Conservation (phyloP, 2,329 filamentous ascomycete species). For the Fusarium tupiense region DNA sequence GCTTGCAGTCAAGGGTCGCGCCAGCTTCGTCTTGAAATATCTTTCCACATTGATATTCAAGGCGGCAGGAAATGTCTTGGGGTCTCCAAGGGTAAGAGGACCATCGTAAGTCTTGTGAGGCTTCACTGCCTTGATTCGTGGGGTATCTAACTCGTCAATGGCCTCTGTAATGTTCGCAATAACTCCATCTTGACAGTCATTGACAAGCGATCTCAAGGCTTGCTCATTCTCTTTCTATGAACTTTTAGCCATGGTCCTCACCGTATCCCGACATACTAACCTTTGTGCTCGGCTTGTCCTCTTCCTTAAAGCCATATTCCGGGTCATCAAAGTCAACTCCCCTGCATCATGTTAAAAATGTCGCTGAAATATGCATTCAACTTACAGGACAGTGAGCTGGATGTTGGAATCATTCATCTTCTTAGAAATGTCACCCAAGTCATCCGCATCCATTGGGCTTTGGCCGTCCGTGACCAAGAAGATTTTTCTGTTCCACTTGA, state of each 20-base stretch:
- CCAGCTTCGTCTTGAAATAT: constrained; percentile 86
- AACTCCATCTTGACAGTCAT: constrained; percentile 72
- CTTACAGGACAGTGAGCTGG: constrained; percentile 80
- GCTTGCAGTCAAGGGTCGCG: constrained; percentile 78
- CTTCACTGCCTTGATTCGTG: constrained; percentile 78
- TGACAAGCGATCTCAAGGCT: constrained; percentile 70
- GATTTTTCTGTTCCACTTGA: constrained; percentile 84
- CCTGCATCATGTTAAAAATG: constrained; percentile 53
- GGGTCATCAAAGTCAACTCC: constrained; percentile 94
- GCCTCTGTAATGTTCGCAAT: constrained; percentile 90
- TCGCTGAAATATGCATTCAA: constrained; percentile 27
- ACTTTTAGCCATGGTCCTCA: constrained; percentile 1
- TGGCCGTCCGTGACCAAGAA: constrained; percentile 86
- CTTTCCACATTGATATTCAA: constrained; percentile 88
- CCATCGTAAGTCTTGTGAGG: constrained; percentile 85
- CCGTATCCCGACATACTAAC: constrained; percentile 50
- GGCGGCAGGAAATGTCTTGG: constrained; percentile 75
- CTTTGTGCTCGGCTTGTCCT: constrained; percentile 80
- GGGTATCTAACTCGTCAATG: constrained; percentile 80
- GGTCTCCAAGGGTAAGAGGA: constrained; percentile 80
- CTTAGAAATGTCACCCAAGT: constrained; percentile 72
- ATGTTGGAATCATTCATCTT: constrained; percentile 83
- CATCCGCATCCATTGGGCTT: constrained; percentile 76
- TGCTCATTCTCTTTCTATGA: constrained; percentile 71
- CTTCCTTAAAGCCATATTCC: constrained; percentile 92